These are phyloP conservation scores for Diaporthe sp. DNA, from an alignment of 2,329 filamentous ascomycete species.

Conservation along the genomic window DNA sequence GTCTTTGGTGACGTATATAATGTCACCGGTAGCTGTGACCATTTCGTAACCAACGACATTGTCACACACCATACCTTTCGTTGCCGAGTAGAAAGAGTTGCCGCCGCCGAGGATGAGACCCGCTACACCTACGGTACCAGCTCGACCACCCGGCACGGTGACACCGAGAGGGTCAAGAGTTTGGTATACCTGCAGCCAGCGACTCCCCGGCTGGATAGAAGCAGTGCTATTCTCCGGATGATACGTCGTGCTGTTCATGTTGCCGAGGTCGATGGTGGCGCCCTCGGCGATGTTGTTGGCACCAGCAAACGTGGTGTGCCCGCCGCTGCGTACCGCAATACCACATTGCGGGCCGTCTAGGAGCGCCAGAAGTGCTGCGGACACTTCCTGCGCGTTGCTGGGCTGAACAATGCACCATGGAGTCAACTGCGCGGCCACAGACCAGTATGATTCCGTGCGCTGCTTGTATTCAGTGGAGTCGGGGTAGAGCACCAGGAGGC, in stretches of 20 bases:
- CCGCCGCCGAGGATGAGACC: slow-evolving; percentile 19
- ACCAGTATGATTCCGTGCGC: slow-evolving; percentile 10
- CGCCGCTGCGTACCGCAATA: slow-evolving; percentile 20
- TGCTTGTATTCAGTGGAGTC: not conserved
- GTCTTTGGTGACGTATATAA: not conserved
- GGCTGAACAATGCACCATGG: slow-evolving; percentile 25
- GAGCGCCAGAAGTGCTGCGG: not conserved
- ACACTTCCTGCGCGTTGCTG: not conserved
- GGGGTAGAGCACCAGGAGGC: not conserved
- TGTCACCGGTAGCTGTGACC: not conserved
- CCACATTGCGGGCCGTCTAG: not conserved
- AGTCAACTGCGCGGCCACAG: not conserved
- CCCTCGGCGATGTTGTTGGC: slow-evolving; percentile 8
- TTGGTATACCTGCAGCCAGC: slow-evolving; percentile 18
- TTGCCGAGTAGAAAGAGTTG: slow-evolving; percentile 19
- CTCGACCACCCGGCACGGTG: slow-evolving; percentile 17
- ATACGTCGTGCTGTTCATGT: slow-evolving; percentile 17
- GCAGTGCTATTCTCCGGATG: not conserved
- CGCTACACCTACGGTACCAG: slow-evolving; percentile 15
- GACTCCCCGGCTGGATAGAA: slow-evolving; percentile 4
- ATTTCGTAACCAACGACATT: slow-evolving; percentile 2
- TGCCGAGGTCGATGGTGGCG: slow-evolving; percentile 25
- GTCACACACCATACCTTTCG: not conserved
- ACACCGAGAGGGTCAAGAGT: slow-evolving; percentile 15
- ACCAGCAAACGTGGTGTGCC: slow-evolving; percentile 9